A percentile compares a stretch with the other conserved stretches of the same genome.
phyloP scores from a whole-genome alignment of 208 protist species.

The Leishmania mexicana region DNA sequence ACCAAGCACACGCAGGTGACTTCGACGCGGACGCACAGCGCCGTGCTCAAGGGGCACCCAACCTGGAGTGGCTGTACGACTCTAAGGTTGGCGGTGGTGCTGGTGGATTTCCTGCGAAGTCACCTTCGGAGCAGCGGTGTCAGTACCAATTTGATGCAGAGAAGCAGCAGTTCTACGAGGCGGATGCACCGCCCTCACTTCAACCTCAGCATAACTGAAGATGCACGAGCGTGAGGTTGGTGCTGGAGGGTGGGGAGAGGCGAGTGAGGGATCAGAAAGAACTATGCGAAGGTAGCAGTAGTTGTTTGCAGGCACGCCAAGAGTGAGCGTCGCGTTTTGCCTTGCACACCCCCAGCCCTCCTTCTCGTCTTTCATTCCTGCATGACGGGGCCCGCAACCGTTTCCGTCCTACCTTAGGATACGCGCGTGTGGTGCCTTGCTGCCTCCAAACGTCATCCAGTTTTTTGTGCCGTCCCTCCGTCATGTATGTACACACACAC shows the following conservation, averaged over 20 bases:
- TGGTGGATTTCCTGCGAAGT: not conserved
- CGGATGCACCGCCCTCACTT: not conserved
- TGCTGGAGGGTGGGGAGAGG: not conserved
- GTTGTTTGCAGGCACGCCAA: not conserved
- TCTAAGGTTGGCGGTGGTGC: not conserved
- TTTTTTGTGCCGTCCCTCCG: not conserved
- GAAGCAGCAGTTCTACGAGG: conserved; percentile 14
- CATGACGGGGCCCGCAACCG: not conserved
- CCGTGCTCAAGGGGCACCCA: not conserved
- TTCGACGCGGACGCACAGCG: not conserved
- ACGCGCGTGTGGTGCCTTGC: not conserved
- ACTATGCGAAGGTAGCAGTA: too few species aligned
- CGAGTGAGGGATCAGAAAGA: not conserved
- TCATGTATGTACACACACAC: not conserved
- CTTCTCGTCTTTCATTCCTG: not conserved
- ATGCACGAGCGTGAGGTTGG: not conserved
- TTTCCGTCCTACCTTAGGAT: not conserved
- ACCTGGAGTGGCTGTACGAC: conserved; percentile 19
- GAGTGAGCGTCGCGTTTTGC: not conserved
- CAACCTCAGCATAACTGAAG: not conserved
- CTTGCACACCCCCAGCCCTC: not conserved
- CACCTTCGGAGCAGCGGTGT: conserved; percentile 6
- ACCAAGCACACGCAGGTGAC: not conserved
- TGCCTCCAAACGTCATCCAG: not conserved
- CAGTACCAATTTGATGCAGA: conserved; percentile 19